Evolutionary conservation across 2,329 filamentous ascomycete species (phyloP), one percentile per base, ranked within the genome.

Genomic region (Trichoderma guizhouense): DNA sequence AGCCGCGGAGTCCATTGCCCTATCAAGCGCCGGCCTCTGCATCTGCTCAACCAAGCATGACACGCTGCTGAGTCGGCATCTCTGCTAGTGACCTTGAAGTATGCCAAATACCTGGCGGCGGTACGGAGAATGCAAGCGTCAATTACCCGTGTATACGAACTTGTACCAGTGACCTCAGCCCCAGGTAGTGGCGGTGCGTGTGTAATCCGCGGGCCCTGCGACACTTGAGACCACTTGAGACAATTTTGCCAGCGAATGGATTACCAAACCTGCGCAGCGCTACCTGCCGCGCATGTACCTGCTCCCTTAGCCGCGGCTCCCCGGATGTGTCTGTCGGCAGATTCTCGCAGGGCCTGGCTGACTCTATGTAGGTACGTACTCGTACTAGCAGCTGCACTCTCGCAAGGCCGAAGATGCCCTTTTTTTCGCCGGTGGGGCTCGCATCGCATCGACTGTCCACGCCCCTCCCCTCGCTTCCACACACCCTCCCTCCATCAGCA

Each of bases 241-340:
- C 32, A 15, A n/a, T n/a, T 30, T 57, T 57, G 9, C 34, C 32
- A 43, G 14, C 34, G 5, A 18, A 32, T 26, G 64, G 64, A 66
- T 66, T 67, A 67, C 28, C 51, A 39, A 67, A 67, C 26, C 24
- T 21, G 36, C 61, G 21, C 34, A 30, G 34, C 24, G 34, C 15
- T 63, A 63, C 61, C 18, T 24, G n/a, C 39, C 21, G 61, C 36
- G 36, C 36, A 43, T 53, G 39, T 53, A 53, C 28, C 62, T 24
- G 62, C 21, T 53, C 62, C 62, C 28, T 21, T n/a, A 57, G 51
- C 64, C 64, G 64, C 64, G 64, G 64, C 64, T 67, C 64, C 64
- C 64, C 64, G 64, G 64, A 57, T 67, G 47, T 28, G 43, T 32
- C 47, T 65, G 32, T 67, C 64, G 64, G 64, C 47, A 67, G 47